A percentile compares a stretch with the other conserved stretches of the same genome.
Evolutionary conservation across 2,329 filamentous ascomycete genomes (phyloP).

Genomic region (Apiospora koreana): DNA sequence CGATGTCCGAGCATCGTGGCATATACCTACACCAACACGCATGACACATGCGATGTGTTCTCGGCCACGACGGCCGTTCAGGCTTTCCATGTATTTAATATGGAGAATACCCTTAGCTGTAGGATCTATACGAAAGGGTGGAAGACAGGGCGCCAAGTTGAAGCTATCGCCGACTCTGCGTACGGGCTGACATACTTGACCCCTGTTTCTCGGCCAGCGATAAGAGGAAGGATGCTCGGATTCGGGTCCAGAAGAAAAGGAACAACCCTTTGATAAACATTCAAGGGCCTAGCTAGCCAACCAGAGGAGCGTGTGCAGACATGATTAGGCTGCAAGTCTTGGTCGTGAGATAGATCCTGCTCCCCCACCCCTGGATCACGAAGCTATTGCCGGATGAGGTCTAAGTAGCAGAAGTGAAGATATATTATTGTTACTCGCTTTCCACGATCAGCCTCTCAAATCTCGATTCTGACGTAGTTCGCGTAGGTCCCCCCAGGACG

Average conservation of each 20-base stretch:
- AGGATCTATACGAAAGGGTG: too few species aligned
- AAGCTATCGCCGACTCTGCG: not conserved
- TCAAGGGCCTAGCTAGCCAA: not conserved
- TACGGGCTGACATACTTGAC: not conserved
- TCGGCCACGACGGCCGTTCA: not conserved
- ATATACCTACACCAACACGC: not conserved
- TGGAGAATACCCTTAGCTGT: not conserved
- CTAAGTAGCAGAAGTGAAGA: not conserved
- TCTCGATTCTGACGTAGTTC: conserved; percentile 5
- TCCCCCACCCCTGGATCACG: not conserved
- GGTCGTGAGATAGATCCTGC: not conserved
- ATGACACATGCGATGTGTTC: not conserved
- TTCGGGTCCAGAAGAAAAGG: not conserved
- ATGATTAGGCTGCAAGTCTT: not conserved
- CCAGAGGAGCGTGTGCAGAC: not conserved
- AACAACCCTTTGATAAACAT: not conserved
- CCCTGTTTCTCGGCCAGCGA: not conserved
- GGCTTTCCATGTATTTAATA: not conserved
- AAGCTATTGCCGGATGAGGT: not conserved
- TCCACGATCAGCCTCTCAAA: not conserved
- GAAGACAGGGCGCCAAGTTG: not conserved
- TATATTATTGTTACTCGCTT: not conserved
- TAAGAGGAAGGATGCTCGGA: not conserved
- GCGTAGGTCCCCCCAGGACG: not conserved
- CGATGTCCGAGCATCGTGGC: not conserved